phyloP scores from a whole-genome alignment of 257 asterid species.

The Dorcoceras hygrometricum region DNA sequence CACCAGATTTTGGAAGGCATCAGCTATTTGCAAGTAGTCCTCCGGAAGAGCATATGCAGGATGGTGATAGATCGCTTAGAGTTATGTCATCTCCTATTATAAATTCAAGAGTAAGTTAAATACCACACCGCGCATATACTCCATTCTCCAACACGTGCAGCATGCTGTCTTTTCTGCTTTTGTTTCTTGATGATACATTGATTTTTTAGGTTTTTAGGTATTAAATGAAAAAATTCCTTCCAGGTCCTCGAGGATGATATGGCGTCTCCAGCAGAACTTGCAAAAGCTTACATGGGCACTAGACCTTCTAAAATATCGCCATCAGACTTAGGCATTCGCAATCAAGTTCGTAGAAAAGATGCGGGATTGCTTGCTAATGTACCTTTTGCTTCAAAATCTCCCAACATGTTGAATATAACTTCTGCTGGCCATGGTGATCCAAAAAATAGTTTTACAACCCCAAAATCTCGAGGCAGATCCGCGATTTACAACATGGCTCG shows the following conservation, averaged over 20 bases:
- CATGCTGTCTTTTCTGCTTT: background rate
- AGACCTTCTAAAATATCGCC: constrained; percentile 69
- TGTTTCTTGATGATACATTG: constrained; percentile 12
- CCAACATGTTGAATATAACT: constrained; percentile 30
- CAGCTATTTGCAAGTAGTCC: constrained; percentile 32
- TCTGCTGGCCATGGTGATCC: constrained; percentile 37
- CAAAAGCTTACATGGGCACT: constrained; percentile 90
- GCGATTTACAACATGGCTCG: constrained; percentile 93
- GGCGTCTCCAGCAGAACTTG: constrained; percentile 89
- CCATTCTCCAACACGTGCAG: background rate
- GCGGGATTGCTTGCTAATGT: constrained; percentile 33
- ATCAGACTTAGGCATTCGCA: constrained; percentile 49
- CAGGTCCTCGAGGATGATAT: constrained; percentile 63
- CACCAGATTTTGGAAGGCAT: constrained; percentile 39
- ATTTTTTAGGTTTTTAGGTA: constrained; percentile 6
- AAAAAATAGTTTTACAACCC: constrained; percentile 61
- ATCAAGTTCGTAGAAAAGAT: constrained; percentile 48
- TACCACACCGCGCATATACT: background rate
- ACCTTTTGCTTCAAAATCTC: constrained; percentile 45
- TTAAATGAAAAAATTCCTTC: constrained; percentile 25
- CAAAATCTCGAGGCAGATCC: constrained; percentile 78
- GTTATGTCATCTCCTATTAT: constrained; percentile 34
- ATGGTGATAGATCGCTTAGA: constrained; percentile 35
- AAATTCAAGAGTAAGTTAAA: constrained; percentile 42
- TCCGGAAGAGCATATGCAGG: constrained; percentile 33